These are phyloP conservation scores for Postia placenta DNA, from an alignment of 768 basidiomycete species.

Conservation along the genomic window DNA sequence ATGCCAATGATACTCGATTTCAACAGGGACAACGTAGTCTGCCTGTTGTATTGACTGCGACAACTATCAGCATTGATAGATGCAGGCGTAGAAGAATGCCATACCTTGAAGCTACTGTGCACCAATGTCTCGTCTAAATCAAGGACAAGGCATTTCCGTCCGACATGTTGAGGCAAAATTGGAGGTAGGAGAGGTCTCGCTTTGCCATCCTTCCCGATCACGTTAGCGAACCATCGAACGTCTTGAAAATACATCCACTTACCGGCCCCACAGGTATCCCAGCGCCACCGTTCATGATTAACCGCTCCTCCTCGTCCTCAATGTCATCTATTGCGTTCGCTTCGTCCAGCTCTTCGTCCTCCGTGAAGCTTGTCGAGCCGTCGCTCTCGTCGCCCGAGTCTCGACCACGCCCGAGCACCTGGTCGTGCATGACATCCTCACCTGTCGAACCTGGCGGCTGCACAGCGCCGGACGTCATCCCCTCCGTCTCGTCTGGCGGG, in stretches of 20 bases:
- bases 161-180: conserved; percentile 70
- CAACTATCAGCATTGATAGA: conserved; percentile 7
- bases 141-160: conserved; percentile 92
- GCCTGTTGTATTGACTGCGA: conserved; percentile 84
- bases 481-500: conserved; percentile 75
- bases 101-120: conserved; percentile 96
- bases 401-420: conserved; percentile 31
- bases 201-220: conserved; percentile 63
- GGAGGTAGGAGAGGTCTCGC: conserved; percentile 88
- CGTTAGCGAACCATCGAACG: no score
- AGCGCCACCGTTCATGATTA: conserved; percentile 87
- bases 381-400: conserved; percentile 49
- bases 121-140: conserved; percentile 97
- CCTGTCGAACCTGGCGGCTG: conserved; percentile 85
- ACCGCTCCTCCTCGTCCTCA: conserved; percentile 86
- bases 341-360: conserved; percentile 62
- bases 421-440: conserved; percentile 23
- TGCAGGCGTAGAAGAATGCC: conserved; percentile 7
- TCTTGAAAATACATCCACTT: conserved; percentile 32
- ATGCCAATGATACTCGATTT: conserved; percentile 97
- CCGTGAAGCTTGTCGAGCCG: conserved; percentile 48
- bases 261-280: conserved; percentile 94
- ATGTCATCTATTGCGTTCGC: conserved; percentile 44
- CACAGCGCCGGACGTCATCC: conserved; percentile 86
- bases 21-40: conserved; percentile 98